Base-by-base conservation (phyloP, 257 asterid species). In the Parsonsia alboflavescens region DNA sequence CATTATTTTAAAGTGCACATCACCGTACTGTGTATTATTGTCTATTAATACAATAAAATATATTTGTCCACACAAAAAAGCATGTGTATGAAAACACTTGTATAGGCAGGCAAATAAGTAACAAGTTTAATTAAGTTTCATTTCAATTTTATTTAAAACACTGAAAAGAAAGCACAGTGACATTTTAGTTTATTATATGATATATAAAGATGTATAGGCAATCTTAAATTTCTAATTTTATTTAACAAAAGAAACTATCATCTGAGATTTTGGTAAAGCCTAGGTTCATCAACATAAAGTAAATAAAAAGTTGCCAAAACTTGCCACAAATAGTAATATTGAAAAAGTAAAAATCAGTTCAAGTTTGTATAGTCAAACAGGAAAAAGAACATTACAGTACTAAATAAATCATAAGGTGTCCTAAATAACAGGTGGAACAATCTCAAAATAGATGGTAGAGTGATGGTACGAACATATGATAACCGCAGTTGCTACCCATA, bases 401-500 rank as follows among this genome's bases (percentile, higher is more conserved):
- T 15, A 16, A 64, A 36, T 65, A 70, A 63, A 41, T 53, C 67
- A 26, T 61, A 50, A 70, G 33, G 6, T 26, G 44, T 45, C 21
- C 16, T 44, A 64, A 63, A 4, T 62, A 63, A 45, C 69, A 72
- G 33, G 59, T 62, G 26, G 49, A 52, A 26, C 5, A 15, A 72
- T 68, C 53, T 16, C 56, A 74, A 79, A 68, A 80, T 22, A 44
- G 5, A 75, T 24, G 61, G 21, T 48, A 41, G 72, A 77, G 72
- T 39, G 58, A 75, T 59, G 53, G 46, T 72, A 86, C 97, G 81
- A 74, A 90, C 96, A 87, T 83, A 82, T 88, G 92, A 86, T 88
- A 92, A 61, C 97, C 93, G 57, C 93, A 90, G 80, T 92, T 92
- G 90, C 96, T 88, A 71, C 96, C 96, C 92, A 82, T 88, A 78